Evolutionary conservation across 768 basidiomycete genomes (phyloP), one percentile per base, ranked within the genome.

Genomic region (Pilatotrama ljubarskyi): DNA sequence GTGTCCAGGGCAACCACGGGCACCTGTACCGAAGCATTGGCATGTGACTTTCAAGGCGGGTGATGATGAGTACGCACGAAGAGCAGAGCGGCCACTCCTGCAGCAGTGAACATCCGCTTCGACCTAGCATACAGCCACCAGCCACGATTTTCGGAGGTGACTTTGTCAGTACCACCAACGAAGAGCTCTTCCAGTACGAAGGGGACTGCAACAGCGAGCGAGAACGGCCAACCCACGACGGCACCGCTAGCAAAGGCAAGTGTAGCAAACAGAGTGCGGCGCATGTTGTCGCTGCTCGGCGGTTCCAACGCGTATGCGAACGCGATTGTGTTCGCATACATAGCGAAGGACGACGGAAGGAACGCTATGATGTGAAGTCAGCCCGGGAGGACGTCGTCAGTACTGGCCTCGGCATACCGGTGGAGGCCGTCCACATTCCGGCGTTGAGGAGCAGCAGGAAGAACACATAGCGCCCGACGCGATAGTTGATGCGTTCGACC

Each of bases 191-290:
- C 97, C 46, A 92, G 72, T 13, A 95, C 84, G 66, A 96, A 95
- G 1, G 97, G 97, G 14, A 97, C 75, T 0, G 92, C 85, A 7
- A 98, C 79, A 0, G 91, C 86, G 17, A 94, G 80, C n/a, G 91
- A 80, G 72, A 99, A 99, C 6, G 97, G 97, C 97, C 97, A 99
- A 5, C 96, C 97, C 35, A 98, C 83, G 50, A 98, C 83, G 1
- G 87, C 92, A 5, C 93, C 95, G 6, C 85, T 70, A 1, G 91
- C 93, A 70, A 94, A 92, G 48, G 80, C 74, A 46, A 88, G 59
- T 0, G 91, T 91, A 0, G 90, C 85, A 8, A 79, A 74, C 25
- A 89, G 71, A 10, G 89, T 87, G 35, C 89, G 80, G 46, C 76
- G 77, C 60, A 76, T 70, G 68, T 87, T 81, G 40, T 70, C 68